Conservation (phyloP, 192 early-diverging fungal genomes). For the Linnemannia exigua region DNA sequence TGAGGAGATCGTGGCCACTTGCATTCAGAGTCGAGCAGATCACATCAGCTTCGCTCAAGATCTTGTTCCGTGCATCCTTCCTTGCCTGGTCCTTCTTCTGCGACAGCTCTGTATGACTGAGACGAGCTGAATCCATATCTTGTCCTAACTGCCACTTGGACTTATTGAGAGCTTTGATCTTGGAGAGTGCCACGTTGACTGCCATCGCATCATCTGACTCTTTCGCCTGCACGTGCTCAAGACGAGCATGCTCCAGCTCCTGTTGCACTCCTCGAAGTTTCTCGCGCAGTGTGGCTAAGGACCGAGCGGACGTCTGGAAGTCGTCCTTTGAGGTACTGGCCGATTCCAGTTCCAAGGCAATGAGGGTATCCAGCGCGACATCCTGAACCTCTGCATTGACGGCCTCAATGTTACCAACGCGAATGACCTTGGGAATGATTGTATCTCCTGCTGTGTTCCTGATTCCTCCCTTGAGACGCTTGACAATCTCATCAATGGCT, state of each 20-base stretch:
- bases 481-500: slow-evolving; percentile 95
- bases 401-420: slow-evolving; percentile 82
- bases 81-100: slow-evolving; percentile 59
- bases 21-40: slow-evolving; percentile 88
- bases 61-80: slow-evolving; percentile 70
- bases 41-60: slow-evolving; percentile 86
- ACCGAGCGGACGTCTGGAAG: slow-evolving; percentile 51
- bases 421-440: slow-evolving; percentile 81
- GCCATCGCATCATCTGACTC: slow-evolving; percentile 43
- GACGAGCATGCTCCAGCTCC: slow-evolving; percentile 54
- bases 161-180: slow-evolving; percentile 61
- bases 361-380: slow-evolving; percentile 77
- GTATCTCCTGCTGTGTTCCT: slow-evolving; percentile 66
- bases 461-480: slow-evolving; percentile 86
- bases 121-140: slow-evolving; percentile 42
- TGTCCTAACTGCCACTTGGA: slow-evolving; percentile 50
- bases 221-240: slow-evolving; percentile 46
- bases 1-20: slow-evolving; percentile 88
- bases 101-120: slow-evolving; percentile 54
- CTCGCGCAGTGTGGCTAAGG: slow-evolving; percentile 51
- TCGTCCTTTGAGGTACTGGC: slow-evolving; percentile 47
- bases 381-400: slow-evolving; percentile 82
- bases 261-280: slow-evolving; percentile 57
- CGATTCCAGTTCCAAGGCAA: slow-evolving; percentile 72
- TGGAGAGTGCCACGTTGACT: slow-evolving; percentile 55